Evolutionary conservation across 257 asterid species (phyloP).

Genomic region (Linderniella brevidens): DNA sequence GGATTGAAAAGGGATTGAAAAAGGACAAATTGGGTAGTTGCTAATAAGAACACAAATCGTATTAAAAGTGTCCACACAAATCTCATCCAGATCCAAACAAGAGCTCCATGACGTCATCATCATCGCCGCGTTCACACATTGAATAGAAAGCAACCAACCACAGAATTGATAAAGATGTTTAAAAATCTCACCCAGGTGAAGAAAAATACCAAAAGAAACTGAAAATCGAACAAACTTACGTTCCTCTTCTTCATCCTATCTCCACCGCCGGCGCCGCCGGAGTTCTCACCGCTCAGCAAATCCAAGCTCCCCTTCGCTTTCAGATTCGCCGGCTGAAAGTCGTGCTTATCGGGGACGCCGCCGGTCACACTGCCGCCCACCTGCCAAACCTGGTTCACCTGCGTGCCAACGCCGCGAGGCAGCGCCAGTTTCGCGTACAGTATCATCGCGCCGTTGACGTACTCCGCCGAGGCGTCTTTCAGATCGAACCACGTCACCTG

Average conservation of each 20-base stretch:
- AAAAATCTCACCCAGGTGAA: not conserved
- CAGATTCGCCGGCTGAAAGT: constrained; percentile 5
- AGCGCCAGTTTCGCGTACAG: constrained; percentile 1
- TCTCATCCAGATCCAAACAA: too few relatives aligned
- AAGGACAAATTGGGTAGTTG: too few relatives aligned
- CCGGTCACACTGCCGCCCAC: constrained; percentile 3
- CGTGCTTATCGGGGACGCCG: constrained; percentile 3
- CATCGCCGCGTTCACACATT: too few relatives aligned
- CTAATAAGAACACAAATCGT: too few relatives aligned
- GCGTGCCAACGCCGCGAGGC: not conserved
- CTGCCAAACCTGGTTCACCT: constrained; percentile 4
- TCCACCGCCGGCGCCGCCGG: not conserved
- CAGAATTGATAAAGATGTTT: not conserved
- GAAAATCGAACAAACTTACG: not conserved
- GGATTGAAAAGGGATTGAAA: too few relatives aligned
- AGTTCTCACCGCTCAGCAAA: constrained; percentile 1
- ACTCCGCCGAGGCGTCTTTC: constrained; percentile 1
- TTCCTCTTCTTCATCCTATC: not conserved
- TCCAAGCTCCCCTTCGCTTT: constrained; percentile 1
- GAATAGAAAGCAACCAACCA: not conserved
- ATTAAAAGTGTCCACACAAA: too few relatives aligned
- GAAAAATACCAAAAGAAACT: not conserved
- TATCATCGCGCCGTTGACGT: not conserved
- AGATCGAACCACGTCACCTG: not conserved
- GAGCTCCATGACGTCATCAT: too few relatives aligned